Evolutionary conservation across 495 filamentous ascomycete species (phyloP).

Genomic region (Neurospora tetraspora): DNA sequence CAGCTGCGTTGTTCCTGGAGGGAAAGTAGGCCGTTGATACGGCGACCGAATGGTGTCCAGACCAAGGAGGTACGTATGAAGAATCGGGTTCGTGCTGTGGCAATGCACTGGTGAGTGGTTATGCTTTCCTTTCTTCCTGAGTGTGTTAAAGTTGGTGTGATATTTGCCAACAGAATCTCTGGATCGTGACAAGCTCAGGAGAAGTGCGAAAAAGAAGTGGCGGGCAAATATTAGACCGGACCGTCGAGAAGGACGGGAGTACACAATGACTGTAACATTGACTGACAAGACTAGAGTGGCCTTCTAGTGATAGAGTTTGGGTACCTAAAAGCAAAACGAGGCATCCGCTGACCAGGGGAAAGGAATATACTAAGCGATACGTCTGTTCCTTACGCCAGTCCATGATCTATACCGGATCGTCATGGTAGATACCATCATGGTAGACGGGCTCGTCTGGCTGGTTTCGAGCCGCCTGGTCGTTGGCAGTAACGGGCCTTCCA

Average conservation of each 20-base stretch:
- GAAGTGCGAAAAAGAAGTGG: background rate
- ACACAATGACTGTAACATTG: background rate
- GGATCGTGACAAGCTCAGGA: background rate
- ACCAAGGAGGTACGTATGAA: background rate
- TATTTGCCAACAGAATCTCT: background rate
- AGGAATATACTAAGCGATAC: background rate
- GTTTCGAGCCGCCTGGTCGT: constrained; percentile 6
- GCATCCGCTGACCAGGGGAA: background rate
- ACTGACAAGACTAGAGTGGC: background rate
- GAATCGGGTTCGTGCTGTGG: background rate
- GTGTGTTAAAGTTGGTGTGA: background rate
- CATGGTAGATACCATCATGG: constrained; percentile 16
- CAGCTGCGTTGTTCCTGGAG: background rate
- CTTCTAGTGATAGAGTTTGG: background rate
- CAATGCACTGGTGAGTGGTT: background rate
- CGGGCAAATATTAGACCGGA: background rate
- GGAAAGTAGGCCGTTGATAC: background rate
- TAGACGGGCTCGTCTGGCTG: constrained; percentile 16
- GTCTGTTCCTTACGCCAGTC: background rate
- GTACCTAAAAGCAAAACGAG: background rate
- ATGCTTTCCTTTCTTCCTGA: background rate
- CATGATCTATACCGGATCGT: constrained; percentile 14
- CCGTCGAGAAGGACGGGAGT: background rate
- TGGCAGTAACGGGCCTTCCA: constrained; percentile 11
- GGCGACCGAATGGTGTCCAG: background rate